Conservation (phyloP, 1,139 yeast species). For the Geotrichum candidum region DNA sequence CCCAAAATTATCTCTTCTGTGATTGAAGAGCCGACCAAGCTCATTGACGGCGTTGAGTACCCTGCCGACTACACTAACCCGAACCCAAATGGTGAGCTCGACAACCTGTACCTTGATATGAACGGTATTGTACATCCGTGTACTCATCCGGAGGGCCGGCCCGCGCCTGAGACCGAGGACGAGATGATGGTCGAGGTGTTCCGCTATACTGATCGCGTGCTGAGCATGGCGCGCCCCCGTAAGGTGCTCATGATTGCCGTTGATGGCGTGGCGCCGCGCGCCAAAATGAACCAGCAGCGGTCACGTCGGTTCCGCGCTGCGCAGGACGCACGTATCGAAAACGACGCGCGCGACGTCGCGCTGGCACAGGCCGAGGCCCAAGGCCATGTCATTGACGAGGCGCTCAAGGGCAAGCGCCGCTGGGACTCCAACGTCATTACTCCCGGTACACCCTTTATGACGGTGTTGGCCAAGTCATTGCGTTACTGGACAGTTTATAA, state of each 20-base stretch:
- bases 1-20: conserved; percentile 93
- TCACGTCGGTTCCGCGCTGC: conserved; percentile 96
- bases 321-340: conserved; percentile 67
- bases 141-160: conserved; percentile 91
- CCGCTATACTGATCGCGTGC: conserved; percentile 80
- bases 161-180: conserved; percentile 90
- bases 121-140: conserved; percentile 97
- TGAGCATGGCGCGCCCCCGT: conserved; percentile 91
- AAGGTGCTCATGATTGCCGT: conserved; percentile 87
- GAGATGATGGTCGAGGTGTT: conserved; percentile 91
- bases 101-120: conserved; percentile 88
- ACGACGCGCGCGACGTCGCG: conserved; percentile 37
- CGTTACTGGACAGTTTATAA: conserved; percentile 90
- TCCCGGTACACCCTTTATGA: conserved; percentile 98
- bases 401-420: conserved; percentile 42
- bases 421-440: conserved; percentile 95
- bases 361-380: conserved; percentile 43
- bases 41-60: conserved; percentile 51
- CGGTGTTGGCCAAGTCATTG: conserved; percentile 72
- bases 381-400: conserved; percentile 40
- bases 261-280: conserved; percentile 99
- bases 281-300: conserved; percentile 98
- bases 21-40: conserved; percentile 59
- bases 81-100: conserved; percentile 93
- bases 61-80: conserved; percentile 68